Conservation (phyloP, 192 early-diverging fungal genomes). For the Allomyces macrogynus region DNA sequence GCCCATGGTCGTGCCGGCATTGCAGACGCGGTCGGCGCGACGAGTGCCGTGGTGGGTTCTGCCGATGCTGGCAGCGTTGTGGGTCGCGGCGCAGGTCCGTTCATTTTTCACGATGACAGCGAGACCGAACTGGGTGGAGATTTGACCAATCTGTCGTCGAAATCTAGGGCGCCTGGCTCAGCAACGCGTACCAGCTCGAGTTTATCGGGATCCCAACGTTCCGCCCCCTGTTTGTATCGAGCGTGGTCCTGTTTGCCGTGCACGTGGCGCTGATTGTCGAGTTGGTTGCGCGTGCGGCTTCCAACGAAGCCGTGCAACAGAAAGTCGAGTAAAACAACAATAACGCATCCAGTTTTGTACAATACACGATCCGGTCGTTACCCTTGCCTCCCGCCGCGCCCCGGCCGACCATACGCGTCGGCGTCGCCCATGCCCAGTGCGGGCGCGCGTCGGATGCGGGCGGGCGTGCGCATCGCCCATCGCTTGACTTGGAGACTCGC, state of each 20-base stretch:
- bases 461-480: not conserved
- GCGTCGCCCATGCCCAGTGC: not conserved
- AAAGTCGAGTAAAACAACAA: too few relatives aligned
- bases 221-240: not conserved
- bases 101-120: not conserved
- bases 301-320: too few relatives aligned
- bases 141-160: constrained; percentile 8
- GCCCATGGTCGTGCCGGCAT: constrained; percentile 62
- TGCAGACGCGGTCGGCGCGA: constrained; percentile 18
- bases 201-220: constrained; percentile 39
- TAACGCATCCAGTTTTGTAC: too few relatives aligned
- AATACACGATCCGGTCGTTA: too few relatives aligned
- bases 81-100: constrained; percentile 48
- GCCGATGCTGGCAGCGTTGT: constrained; percentile 12
- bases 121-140: constrained; percentile 8
- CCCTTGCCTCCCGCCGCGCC: too few relatives aligned
- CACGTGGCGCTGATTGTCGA: not conserved
- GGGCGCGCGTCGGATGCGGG: not conserved
- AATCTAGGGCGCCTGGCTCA: constrained; percentile 66
- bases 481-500: not conserved
- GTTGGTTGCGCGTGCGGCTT: not conserved
- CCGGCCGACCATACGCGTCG: too few relatives aligned
- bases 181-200: constrained; percentile 67
- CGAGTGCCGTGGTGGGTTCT: constrained; percentile 28
- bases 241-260: not conserved